Conservation (phyloP, 768 basidiomycete species). For the Suillus lakei region DNA sequence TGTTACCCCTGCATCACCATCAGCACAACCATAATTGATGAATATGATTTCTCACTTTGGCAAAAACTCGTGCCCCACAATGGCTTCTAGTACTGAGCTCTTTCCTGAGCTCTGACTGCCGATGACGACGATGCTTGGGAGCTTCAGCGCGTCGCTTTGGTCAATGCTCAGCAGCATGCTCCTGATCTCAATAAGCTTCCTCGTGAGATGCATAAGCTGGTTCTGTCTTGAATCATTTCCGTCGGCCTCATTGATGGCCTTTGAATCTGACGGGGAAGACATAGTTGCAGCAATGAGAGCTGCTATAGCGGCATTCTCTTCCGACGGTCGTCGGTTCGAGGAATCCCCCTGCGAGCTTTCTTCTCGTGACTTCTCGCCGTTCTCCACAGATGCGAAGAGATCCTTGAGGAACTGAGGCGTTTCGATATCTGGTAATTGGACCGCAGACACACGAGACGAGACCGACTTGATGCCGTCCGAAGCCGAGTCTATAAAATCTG, state of each 20-base stretch:
- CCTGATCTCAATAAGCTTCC: slow-evolving; percentile 95
- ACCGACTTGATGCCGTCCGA: slow-evolving; percentile 69
- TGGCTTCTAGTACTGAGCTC: slow-evolving; percentile 95
- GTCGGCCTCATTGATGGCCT: slow-evolving; percentile 37
- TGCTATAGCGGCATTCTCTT: slow-evolving; percentile 69
- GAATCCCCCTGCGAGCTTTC: slow-evolving; percentile 39
- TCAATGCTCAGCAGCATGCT: slow-evolving; percentile 95
- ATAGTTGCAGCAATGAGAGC: slow-evolving; percentile 78
- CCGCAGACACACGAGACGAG: slow-evolving; percentile 58
- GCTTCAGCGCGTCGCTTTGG: slow-evolving; percentile 90
- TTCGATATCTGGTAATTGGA: slow-evolving; percentile 62
- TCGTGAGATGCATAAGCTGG: slow-evolving; percentile 91
- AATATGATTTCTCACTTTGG: slow-evolving; percentile 78
- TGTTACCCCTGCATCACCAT: slow-evolving; percentile 74
- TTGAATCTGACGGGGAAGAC: slow-evolving; percentile 73
- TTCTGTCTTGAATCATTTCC: slow-evolving; percentile 63
- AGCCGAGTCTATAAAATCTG: slow-evolving; percentile 74
- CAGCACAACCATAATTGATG: background rate
- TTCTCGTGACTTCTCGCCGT: slow-evolving; percentile 37
- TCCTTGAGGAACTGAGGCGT: slow-evolving; percentile 73
- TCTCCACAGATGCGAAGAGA: slow-evolving; percentile 45
- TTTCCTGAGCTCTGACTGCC: slow-evolving; percentile 99
- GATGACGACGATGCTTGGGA: slow-evolving; percentile 98
- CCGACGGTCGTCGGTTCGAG: slow-evolving; percentile 45
- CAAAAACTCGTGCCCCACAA: slow-evolving; percentile 97